Percentiles rank a stretch among this genome's conserved stretches.
Conservation (phyloP, 2,329 filamentous ascomycete genomes). For the Colletotrichum cordylinicola region DNA sequence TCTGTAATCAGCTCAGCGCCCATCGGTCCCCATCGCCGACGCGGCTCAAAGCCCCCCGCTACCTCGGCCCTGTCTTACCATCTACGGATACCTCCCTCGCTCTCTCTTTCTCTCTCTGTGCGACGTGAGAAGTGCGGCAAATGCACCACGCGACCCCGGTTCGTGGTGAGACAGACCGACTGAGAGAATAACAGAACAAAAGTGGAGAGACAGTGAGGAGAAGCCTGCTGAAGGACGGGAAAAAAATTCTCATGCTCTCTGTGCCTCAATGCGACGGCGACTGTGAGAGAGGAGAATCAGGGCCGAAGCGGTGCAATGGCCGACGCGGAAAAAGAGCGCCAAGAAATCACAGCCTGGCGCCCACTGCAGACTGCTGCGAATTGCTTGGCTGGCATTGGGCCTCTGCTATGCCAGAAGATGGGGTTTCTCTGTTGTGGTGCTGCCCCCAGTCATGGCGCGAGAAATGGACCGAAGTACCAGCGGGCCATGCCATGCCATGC, state of each 20-base stretch:
- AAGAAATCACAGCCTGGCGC: constrained; percentile 1
- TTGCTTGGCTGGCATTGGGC: constrained; percentile 1
- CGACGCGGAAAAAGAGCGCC: background rate
- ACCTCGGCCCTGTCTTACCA: background rate
- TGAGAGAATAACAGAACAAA: background rate
- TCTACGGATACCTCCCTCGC: too few species aligned
- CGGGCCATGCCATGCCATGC: background rate
- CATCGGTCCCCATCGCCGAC: background rate
- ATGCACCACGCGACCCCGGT: background rate
- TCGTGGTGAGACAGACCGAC: background rate
- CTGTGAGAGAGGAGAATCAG: background rate
- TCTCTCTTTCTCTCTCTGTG: background rate
- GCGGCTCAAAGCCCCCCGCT: background rate
- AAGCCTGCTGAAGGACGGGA: background rate
- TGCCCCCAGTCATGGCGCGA: constrained; percentile 10
- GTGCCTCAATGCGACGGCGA: background rate
- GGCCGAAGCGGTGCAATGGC: background rate
- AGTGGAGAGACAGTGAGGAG: constrained; percentile 3
- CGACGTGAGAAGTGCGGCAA: background rate
- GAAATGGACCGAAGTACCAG: constrained; percentile 12
- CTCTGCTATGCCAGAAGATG: background rate
- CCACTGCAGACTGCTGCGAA: background rate
- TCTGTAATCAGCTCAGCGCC: background rate
- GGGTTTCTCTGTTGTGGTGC: background rate
- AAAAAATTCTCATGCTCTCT: background rate